Evolutionary conservation across 23 red algal genomes (phyloP), one percentile per base, ranked within the genome.

Genomic region (Chondrus crispus): DNA sequence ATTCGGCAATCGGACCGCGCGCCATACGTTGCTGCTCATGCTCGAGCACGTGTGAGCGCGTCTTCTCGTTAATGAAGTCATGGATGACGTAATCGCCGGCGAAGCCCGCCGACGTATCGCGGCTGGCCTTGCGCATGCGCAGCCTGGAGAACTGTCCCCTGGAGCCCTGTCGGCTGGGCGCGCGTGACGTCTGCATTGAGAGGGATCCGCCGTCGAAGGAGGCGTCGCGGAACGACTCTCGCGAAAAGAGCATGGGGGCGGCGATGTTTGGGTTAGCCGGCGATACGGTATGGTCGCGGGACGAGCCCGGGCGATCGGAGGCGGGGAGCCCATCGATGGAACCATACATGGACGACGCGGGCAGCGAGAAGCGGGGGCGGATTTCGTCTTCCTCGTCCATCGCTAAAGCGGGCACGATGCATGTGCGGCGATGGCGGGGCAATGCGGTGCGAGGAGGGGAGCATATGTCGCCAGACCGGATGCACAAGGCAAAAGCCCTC

Each of bases 31-130:
- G 24, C 33, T 74, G 75, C 45, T 92, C 89, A 5, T 41, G 35
- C 30, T 84, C 46, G 32, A 92, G 73, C 26, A 55, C 76, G 52
- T 92, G 79, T 35, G 53, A 69, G 30, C 89, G 89, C 29, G 89
- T 92, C 44, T 81, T 92, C 45, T 82, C 89, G n/a, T 92, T 92
- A 51, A 92, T 84, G 39, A 92, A 92, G 89, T 92, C 89, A 50
- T 92, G 89, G 46, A 92, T 92, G 62, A 92, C 45, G 52, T 74
- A 92, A 76, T 92, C 89, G 36, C 89, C 89, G 10, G 62, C 66
- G 63, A 73, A 82, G 49, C 69, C 89, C 24, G 89, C 77, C 14
- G 60, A 57, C 8, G 73, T 84, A 39, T 82, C 77, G 30, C 51
- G 40, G 46, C 42, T 68, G 4, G 79, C 39, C 7, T 68, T 84